These are phyloP conservation scores for Apiotrichum domesticum DNA, from an alignment of 1,284 basidiomycete genomes.

Conservation along the genomic window DNA sequence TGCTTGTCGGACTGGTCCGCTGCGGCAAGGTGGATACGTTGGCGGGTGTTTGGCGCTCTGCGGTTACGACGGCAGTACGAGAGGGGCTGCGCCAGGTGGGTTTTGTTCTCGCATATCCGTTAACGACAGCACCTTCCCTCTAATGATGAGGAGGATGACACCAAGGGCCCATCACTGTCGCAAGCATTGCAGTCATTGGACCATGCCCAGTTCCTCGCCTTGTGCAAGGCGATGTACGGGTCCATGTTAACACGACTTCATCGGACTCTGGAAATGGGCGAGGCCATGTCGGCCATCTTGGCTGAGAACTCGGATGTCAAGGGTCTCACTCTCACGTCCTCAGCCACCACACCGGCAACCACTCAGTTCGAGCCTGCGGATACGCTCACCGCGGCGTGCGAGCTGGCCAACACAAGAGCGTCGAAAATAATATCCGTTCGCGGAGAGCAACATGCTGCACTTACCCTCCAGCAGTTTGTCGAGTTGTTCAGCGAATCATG, in stretches of 20 bases:
- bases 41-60: slow-evolving; percentile 67
- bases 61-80: slow-evolving; percentile 62
- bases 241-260: slow-evolving; percentile 65
- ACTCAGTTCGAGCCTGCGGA: slow-evolving; percentile 57
- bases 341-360: slow-evolving; percentile 22
- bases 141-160: slow-evolving; percentile 53
- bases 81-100: slow-evolving; percentile 49
- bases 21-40: slow-evolving; percentile 69
- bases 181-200: slow-evolving; percentile 61
- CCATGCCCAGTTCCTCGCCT: slow-evolving; percentile 62
- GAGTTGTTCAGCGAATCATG: slow-evolving; percentile 77
- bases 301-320: slow-evolving; percentile 23
- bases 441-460: slow-evolving; percentile 66
- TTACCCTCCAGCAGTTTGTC: slow-evolving; percentile 70
- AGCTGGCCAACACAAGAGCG: slow-evolving; percentile 72
- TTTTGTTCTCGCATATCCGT: neutral
- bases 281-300: slow-evolving; percentile 59
- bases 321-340: neutral
- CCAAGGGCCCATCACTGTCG: slow-evolving; percentile 48
- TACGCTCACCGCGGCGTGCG: slow-evolving; percentile 69
- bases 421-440: slow-evolving; percentile 72
- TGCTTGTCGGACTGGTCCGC: slow-evolving; percentile 67
- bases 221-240: slow-evolving; percentile 60
- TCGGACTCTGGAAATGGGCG: slow-evolving; percentile 62
- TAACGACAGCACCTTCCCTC: slow-evolving; percentile 28